Conservation (phyloP, 495 filamentous ascomycete genomes). For the Zalerion maritima region DNA sequence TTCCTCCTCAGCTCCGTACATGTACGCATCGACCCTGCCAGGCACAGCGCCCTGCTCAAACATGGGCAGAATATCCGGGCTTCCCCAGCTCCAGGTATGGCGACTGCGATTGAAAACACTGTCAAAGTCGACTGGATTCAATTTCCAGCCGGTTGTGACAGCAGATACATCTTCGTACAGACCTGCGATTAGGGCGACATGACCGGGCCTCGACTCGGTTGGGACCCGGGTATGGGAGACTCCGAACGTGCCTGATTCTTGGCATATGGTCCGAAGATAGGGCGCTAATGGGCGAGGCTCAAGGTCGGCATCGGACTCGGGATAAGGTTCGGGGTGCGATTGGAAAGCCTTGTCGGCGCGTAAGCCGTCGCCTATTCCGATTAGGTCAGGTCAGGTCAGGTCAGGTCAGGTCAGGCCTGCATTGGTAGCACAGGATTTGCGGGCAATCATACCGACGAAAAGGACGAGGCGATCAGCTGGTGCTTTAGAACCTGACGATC, state of each 20-base stretch:
- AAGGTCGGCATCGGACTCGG: conserved; percentile 41
- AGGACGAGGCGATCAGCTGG: conserved; percentile 85
- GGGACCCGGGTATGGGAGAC: conserved; percentile 96
- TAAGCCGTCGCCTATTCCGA: conserved; percentile 62
- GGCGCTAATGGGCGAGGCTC: conserved; percentile 68
- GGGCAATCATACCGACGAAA: conserved; percentile 59
- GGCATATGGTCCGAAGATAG: conserved; percentile 76
- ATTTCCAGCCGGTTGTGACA: conserved; percentile 95
- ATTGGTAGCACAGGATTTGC: no score
- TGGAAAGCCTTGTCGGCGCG: conserved; percentile 98
- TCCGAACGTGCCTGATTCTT: conserved; percentile 90
- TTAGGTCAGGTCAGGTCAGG: conserved; percentile 9
- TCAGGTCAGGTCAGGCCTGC: neutral
- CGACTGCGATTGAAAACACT: conserved; percentile 94
- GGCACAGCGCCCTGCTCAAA: conserved; percentile 89
- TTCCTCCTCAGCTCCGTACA: conserved; percentile 71
- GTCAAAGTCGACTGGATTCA: conserved; percentile 98
- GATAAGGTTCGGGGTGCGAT: conserved; percentile 78
- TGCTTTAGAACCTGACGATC: conserved; percentile 43
- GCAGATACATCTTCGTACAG: conserved; percentile 97
- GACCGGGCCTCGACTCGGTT: conserved; percentile 91
- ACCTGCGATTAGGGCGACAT: conserved; percentile 95
- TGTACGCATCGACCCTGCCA: conserved; percentile 69
- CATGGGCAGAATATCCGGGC: conserved; percentile 95
- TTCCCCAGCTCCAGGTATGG: conserved; percentile 99